Percentiles rank a stretch among this genome's conserved stretches.
These are phyloP conservation scores for Spinacia oleracea DNA, from an alignment of 179 eudicot genomes.

Conservation along the genomic window DNA sequence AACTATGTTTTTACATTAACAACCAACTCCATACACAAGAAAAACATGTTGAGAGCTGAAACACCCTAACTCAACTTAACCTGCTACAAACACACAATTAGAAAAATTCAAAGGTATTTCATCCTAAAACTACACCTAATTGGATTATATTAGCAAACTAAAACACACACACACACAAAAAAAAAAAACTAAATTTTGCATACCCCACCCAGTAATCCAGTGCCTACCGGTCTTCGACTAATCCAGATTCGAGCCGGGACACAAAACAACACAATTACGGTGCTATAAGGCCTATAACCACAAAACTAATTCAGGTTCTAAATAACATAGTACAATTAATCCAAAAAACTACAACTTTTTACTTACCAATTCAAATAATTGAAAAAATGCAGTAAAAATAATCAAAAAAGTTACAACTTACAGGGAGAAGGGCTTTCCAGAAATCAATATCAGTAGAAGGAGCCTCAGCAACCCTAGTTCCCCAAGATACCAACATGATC, in stretches of 20 bases:
- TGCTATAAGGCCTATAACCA: not conserved
- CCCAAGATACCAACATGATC: conserved; percentile 80
- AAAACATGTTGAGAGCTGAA: not conserved
- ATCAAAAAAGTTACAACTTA: conserved; percentile 32
- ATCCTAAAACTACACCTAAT: not conserved
- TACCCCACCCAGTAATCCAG: not conserved
- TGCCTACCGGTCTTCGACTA: not conserved
- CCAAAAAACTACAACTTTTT: not conserved
- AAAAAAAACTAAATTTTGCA: not conserved
- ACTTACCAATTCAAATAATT: not conserved
- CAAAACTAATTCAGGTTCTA: too few species aligned
- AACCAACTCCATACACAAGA: not conserved
- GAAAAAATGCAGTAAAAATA: not conserved
- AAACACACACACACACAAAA: too few species aligned
- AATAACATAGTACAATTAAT: too few species aligned
- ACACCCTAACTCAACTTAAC: not conserved
- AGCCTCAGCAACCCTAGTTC: conserved; percentile 48
- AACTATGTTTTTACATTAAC: not conserved
- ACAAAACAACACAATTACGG: not conserved
- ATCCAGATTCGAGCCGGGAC: not conserved
- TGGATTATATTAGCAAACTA: not conserved
- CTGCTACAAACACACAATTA: not conserved
- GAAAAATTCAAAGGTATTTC: not conserved
- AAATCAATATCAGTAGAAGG: conserved; percentile 70
- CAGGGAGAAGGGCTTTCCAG: conserved; percentile 75